phyloP scores from a whole-genome alignment of 2,329 filamentous ascomycete species.

The Fusarium oxysporum region DNA sequence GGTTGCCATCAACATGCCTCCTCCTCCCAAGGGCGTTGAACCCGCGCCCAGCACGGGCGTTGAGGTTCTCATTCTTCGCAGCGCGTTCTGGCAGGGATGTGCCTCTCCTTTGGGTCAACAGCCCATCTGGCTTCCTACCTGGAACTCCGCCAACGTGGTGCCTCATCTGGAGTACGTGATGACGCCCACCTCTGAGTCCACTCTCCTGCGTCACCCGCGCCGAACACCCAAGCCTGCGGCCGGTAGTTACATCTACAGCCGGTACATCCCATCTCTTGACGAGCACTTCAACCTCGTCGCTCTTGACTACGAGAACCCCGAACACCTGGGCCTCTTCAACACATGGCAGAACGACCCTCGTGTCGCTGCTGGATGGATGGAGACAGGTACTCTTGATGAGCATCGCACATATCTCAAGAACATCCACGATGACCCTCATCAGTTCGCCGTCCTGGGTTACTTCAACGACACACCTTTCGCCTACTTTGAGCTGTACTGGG shows the following conservation, averaged over 20 bases:
- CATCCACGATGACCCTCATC: constrained; percentile 75
- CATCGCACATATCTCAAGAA: constrained; percentile 76
- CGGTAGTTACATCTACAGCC: constrained; percentile 77
- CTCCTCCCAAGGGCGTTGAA: constrained; percentile 48
- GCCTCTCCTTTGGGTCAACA: constrained; percentile 73
- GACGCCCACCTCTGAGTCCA: constrained; percentile 46
- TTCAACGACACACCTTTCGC: constrained; percentile 78
- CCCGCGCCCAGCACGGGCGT: constrained; percentile 43
- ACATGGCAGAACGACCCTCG: constrained; percentile 84
- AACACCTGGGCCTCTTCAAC: constrained; percentile 76
- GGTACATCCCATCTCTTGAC: constrained; percentile 77
- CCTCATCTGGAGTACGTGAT: constrained; percentile 53
- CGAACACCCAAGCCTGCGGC: constrained; percentile 75
- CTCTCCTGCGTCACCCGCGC: constrained; percentile 69
- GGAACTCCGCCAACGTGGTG: constrained; percentile 49
- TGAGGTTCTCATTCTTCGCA: constrained; percentile 57
- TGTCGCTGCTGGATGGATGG: constrained; percentile 80
- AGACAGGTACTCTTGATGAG: constrained; percentile 78
- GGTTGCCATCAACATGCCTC: constrained; percentile 57
- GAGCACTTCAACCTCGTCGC: constrained; percentile 80
- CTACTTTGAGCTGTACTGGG: constrained; percentile 75
- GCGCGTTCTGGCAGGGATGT: constrained; percentile 74
- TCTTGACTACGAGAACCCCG: constrained; percentile 70
- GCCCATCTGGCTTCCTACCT: constrained; percentile 66
- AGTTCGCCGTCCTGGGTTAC: constrained; percentile 72